phyloP scores from a whole-genome alignment of 768 basidiomycete genomes.

The Naganishia kalamii region DNA sequence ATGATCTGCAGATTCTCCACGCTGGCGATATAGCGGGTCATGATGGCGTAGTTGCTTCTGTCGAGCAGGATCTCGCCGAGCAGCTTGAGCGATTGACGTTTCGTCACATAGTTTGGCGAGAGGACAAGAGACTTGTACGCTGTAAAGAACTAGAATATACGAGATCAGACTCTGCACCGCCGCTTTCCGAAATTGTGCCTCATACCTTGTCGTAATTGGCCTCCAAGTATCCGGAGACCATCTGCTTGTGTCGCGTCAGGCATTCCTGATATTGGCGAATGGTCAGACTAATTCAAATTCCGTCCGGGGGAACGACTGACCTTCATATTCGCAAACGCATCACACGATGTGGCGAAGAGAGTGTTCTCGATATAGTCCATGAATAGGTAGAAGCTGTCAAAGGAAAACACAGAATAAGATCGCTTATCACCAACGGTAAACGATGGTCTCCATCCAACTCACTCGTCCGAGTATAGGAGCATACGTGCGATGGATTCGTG shows the following conservation, averaged over 20 bases:
- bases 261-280: conserved; percentile 57
- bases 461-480: conserved; percentile 89
- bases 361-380: conserved; percentile 95
- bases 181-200: conserved; percentile 4
- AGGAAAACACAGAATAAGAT: not conserved
- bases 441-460: conserved; percentile 43
- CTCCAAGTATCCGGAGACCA: conserved; percentile 95
- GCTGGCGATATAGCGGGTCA: conserved; percentile 93
- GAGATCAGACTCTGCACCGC: not conserved
- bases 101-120: conserved; percentile 97
- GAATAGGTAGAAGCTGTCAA: conserved; percentile 91
- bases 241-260: conserved; percentile 89
- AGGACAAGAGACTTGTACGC: conserved; percentile 88
- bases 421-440: not conserved
- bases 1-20: conserved; percentile 98
- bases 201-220: conserved; percentile 91
- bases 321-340: conserved; percentile 94
- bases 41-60: conserved; percentile 94
- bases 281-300: not conserved
- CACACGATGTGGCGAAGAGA: conserved; percentile 95
- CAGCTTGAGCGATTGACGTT: conserved; percentile 94
- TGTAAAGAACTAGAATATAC: conserved; percentile 70
- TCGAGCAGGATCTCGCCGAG: conserved; percentile 96
- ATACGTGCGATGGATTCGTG: conserved; percentile 87
- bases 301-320: conserved; percentile 30